Percentiles rank a stretch among this genome's conserved stretches.
These are phyloP conservation scores for Saccharomycopsis sp. DNA, from an alignment of 805 yeast species.

Conservation along the genomic window DNA sequence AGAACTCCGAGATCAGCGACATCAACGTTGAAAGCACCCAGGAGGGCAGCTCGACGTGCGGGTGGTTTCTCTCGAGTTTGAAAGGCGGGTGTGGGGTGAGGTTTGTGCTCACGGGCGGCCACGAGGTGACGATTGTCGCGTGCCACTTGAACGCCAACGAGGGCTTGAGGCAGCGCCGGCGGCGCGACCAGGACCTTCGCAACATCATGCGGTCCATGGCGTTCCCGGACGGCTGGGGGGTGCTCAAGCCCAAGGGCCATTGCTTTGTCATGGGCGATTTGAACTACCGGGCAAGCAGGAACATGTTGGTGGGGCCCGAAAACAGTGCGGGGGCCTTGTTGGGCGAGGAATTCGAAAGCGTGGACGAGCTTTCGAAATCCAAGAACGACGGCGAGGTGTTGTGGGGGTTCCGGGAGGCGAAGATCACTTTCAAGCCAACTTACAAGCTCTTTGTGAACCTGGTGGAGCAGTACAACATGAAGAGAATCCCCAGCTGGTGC, in stretches of 20 bases:
- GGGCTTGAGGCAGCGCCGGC: constrained; percentile 38
- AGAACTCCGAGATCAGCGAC: constrained; percentile 20
- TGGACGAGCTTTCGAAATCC: constrained; percentile 30
- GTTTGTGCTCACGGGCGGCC: constrained; percentile 27
- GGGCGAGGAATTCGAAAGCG: constrained; percentile 24
- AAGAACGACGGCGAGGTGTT: constrained; percentile 37
- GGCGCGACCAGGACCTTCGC: constrained; percentile 46
- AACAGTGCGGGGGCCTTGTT: no score
- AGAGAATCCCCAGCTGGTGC: constrained; percentile 82
- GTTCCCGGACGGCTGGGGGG: constrained; percentile 48
- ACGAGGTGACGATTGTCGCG: constrained; percentile 50
- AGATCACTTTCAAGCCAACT: constrained; percentile 66
- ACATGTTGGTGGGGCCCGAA: constrained; percentile 14
- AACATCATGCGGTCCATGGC: constrained; percentile 44
- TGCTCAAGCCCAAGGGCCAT: constrained; percentile 46
- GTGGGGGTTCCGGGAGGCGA: constrained; percentile 56
- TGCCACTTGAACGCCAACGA: constrained; percentile 77
- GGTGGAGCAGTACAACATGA: constrained; percentile 38
- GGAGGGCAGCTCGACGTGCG: constrained; percentile 39
- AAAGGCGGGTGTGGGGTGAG: constrained; percentile 71
- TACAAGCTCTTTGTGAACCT: constrained; percentile 51
- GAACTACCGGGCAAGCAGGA: constrained; percentile 55
- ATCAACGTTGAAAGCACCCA: constrained; percentile 25
- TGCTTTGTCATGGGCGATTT: constrained; percentile 77
- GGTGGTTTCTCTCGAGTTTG: constrained; percentile 49